These are phyloP conservation scores for Hamiltosporidium magnivora DNA, from an alignment of 371 early-diverging fungal genomes.

Conservation along the genomic window DNA sequence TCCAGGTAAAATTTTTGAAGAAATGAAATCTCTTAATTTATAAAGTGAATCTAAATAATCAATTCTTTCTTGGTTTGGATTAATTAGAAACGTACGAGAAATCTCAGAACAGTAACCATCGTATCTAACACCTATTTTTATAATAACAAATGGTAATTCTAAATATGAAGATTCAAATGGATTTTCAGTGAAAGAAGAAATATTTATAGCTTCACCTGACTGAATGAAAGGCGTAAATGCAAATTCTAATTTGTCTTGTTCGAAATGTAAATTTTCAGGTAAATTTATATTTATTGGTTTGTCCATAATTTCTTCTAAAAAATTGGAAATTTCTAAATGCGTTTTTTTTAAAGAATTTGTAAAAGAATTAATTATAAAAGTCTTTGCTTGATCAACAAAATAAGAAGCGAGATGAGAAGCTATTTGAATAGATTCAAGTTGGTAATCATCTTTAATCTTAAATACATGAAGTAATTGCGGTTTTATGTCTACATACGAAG, in stretches of 20 bases:
- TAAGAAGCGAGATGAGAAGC: slow-evolving; percentile 14
- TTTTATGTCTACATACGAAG: too few species aligned
- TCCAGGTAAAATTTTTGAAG: too few species aligned
- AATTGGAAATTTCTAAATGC: too few species aligned
- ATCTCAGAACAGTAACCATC: slow-evolving; percentile 50
- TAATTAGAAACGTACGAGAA: slow-evolving; percentile 38
- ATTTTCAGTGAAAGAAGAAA: too few species aligned
- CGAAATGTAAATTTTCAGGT: too few species aligned
- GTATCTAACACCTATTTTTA: slow-evolving; percentile 49
- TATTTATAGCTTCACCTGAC: not conserved
- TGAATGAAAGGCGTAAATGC: not conserved
- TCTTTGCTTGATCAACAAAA: slow-evolving; percentile 19
- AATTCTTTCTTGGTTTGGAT: slow-evolving; percentile 28
- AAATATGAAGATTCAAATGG: too few species aligned
- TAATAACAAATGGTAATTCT: not conserved
- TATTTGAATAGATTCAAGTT: slow-evolving; percentile 28
- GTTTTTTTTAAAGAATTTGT: too few species aligned
- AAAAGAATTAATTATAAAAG: not conserved
- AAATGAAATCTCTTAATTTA: slow-evolving; percentile 24
- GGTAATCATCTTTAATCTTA: slow-evolving; percentile 34
- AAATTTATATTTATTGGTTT: too few species aligned
- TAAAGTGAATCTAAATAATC: slow-evolving; percentile 3
- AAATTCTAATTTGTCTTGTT: slow-evolving; percentile 1
- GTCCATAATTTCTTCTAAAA: not conserved
- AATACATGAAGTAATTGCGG: too few species aligned